Conservation (phyloP, 345 rosid species). For the Melaleuca alternifolia region DNA sequence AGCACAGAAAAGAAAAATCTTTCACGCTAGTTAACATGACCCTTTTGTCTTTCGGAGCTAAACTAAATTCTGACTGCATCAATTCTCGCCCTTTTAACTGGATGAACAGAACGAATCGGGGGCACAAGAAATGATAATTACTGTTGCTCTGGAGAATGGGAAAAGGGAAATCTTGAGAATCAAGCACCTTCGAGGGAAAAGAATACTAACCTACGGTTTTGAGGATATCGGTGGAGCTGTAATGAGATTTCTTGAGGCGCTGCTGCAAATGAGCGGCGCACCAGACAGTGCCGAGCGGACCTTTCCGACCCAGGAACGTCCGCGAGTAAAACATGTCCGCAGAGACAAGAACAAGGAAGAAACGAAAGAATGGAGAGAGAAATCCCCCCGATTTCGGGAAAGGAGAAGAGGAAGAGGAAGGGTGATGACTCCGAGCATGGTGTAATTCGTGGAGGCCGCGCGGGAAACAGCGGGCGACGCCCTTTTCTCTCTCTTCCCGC, state of each 20-base stretch:
- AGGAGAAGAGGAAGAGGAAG: neutral
- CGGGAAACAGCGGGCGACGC: neutral
- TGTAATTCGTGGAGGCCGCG: neutral
- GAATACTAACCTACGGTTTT: constrained; percentile 39
- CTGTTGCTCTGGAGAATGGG: neutral
- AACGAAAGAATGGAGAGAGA: neutral
- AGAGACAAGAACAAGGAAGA: neutral
- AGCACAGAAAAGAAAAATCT: neutral
- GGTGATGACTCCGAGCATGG: neutral
- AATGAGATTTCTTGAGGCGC: constrained; percentile 73
- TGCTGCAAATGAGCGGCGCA: constrained; percentile 79
- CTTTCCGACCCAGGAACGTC: constrained; percentile 53
- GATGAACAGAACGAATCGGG: neutral
- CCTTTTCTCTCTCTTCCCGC: neutral
- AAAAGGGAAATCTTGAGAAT: neutral
- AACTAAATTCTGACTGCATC: neutral
- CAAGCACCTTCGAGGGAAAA: neutral
- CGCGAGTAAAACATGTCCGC: constrained; percentile 63
- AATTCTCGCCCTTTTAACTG: neutral
- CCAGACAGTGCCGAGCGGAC: constrained; percentile 77
- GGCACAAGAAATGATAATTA: too few relatives aligned
- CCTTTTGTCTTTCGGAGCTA: neutral
- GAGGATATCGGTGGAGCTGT: constrained; percentile 52
- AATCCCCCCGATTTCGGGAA: neutral
- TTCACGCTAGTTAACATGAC: neutral